phyloP scores from a whole-genome alignment of 257 asterid genomes.

The Penstemon eatonii region DNA sequence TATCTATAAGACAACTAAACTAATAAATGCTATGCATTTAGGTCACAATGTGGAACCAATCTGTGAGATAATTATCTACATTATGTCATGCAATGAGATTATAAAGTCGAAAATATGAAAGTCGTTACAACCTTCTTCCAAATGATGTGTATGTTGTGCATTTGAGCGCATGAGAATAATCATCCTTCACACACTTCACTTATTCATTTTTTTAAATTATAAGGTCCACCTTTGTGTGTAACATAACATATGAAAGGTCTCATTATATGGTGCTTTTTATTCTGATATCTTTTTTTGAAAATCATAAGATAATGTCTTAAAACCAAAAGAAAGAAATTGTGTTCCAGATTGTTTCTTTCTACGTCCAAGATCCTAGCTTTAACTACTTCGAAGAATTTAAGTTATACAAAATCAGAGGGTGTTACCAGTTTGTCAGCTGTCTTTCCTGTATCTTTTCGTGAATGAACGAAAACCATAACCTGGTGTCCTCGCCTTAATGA shows the following conservation, averaged over 20 bases:
- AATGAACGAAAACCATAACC: slow-evolving; percentile 97
- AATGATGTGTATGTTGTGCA: slow-evolving; percentile 4
- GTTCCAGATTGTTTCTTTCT: slow-evolving; percentile 4
- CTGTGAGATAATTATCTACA: not conserved
- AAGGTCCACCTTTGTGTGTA: not conserved
- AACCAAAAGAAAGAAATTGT: not conserved
- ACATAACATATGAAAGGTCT: not conserved
- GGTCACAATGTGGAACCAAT: slow-evolving; percentile 6
- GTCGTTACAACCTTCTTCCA: not conserved
- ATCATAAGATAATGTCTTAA: no score
- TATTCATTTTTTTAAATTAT: not conserved
- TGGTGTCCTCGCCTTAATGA: slow-evolving; percentile 88
- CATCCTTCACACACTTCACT: slow-evolving; percentile 8
- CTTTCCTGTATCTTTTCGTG: slow-evolving; percentile 95
- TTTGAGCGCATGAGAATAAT: not conserved
- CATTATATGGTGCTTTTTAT: no score
- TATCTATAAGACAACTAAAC: slow-evolving; percentile 17
- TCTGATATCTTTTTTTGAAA: no score
- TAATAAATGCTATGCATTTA: slow-evolving; percentile 23
- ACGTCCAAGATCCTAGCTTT: slow-evolving; percentile 11
- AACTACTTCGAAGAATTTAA: slow-evolving; percentile 11
- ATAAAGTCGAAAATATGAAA: not conserved
- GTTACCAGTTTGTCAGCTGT: slow-evolving; percentile 93
- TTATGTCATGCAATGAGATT: no score
- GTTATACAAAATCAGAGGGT: slow-evolving; percentile 6